Base-by-base conservation (phyloP, 2,329 filamentous ascomycete species). In the Sordariomycetes sp. region DNA sequence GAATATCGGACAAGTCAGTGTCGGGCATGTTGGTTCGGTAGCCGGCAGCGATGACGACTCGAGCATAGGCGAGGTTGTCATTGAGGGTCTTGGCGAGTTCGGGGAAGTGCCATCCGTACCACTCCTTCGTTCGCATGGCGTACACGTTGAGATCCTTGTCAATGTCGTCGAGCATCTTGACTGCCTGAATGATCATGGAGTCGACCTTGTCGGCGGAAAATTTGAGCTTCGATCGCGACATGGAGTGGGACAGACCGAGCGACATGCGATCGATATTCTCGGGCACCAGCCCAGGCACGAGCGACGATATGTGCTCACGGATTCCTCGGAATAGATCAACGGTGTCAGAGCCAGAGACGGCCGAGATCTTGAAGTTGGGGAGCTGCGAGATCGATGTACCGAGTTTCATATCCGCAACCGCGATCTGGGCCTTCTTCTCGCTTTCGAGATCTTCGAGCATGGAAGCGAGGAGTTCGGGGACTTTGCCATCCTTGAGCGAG, bases 41-140 rank as follows among this genome's bases (percentile, higher is more conserved):
- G 47, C 92, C 92, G 68, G 94, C 85, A 44, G 81, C 75, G 33
- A 94, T 66, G 38, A 98, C 86, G 38, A 98, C 80, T 46, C 81
- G 82, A 39, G 88, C 80, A 58, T 94, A 98, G 44, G 88, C 88
- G 42, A 94, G 68, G 64, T 98, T 98, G 72, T 98, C 92, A 61
- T 93, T 93, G 47, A 95, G 73, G 54, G 96, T 94, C 66, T 88
- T 90, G 54, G 86, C 88, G 73, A 98, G 79, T 68, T 98, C 92
- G 26, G 92, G 92, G 70, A 96, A 98, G 64, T 96, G 92, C 92
- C 92, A 98, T 52, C 92, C 92, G 58, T 98, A 98, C 92, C 92
- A 98, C 63, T 98, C 92, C 78, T 96, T 96, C 42, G 95, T 87
- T 59, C 92, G 76, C 92, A 98, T 98, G 44, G 92, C 90, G 56